Evolutionary conservation across 1,284 basidiomycete genomes (phyloP), one percentile per base, ranked within the genome.

Genomic region (Marasmius tenuissimus): DNA sequence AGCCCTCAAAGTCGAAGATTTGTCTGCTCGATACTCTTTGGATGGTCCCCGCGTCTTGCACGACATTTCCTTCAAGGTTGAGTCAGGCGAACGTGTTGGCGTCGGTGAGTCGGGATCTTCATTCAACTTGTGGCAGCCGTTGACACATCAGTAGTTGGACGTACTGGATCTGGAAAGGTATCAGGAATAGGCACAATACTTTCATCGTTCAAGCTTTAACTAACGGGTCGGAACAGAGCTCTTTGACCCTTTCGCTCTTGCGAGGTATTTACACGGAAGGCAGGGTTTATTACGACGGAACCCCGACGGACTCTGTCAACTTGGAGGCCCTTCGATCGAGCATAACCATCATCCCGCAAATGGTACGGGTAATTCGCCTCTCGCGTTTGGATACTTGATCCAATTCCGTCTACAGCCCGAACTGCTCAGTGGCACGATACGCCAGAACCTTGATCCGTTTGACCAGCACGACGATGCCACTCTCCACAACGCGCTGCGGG

Each of bases 161-260:
- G 91, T 38, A 92, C 91, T 1, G 91, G 91, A 10, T 88, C 85
- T 66, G 91, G 90, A 54, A 93, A 93, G 77, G 83, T 82, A 48
- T 54, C 75, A 64, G 79, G 20, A 75, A 76, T 0, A 77, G 60
- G 77, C 79, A 54, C 71, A 65, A 75, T 70, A 70, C 56, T 61
- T 40, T 62, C 33, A 1, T 39, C 3, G 20, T 27, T 16, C 49
- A 34, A 45, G 2, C 4, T 27, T 27, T 4, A 27, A 27, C 27
- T 27, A 27, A 27, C 27, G 27, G 11, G 33, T 54, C 20, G 11
- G 22, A 10, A 8, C 69, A 85, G 78, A 83, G 80, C 54, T 75
- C 83, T 49, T 62, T 88, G 73, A 76, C 81, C 57, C 68, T 87
- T 68, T 73, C 78, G 20, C 73, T 88, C 71, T 69, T 88, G 71